Conservation (phyloP, 1,139 yeast genomes). For the Pichia sp. region DNA sequence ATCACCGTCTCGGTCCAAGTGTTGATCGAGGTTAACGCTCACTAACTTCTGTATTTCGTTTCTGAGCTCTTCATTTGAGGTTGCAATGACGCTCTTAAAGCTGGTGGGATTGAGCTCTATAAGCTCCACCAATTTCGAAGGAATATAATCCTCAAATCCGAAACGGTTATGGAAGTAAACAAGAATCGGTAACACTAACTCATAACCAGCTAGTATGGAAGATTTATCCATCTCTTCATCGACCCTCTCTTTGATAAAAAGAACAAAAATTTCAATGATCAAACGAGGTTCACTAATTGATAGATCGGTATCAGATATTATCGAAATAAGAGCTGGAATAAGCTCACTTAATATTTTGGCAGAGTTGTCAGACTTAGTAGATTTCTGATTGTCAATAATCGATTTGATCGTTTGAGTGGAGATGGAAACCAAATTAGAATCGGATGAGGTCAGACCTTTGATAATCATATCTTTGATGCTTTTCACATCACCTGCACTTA, state of each 20-base stretch:
- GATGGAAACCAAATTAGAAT: slow-evolving; percentile 33
- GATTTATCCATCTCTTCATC: not conserved
- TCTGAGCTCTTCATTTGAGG: slow-evolving; percentile 31
- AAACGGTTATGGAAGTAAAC: slow-evolving; percentile 31
- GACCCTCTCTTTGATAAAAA: slow-evolving; percentile 29
- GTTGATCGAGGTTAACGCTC: not conserved
- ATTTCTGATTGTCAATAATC: slow-evolving; percentile 32
- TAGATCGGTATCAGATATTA: slow-evolving; percentile 20
- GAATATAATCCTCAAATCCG: slow-evolving; percentile 36
- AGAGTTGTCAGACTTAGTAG: slow-evolving; percentile 1
- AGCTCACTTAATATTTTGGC: slow-evolving; percentile 27
- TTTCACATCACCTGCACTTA: slow-evolving; percentile 30
- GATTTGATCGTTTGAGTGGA: slow-evolving; percentile 55
- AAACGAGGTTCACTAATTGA: slow-evolving; percentile 32
- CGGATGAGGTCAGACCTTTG: slow-evolving; percentile 26
- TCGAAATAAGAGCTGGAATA: slow-evolving; percentile 33
- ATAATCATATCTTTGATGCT: slow-evolving; percentile 34
- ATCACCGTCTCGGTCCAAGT: no score
- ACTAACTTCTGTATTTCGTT: slow-evolving; percentile 33
- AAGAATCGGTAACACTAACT: slow-evolving; percentile 45
- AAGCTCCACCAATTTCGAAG: slow-evolving; percentile 44
- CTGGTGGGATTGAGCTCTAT: slow-evolving; percentile 41
- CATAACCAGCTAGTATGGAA: slow-evolving; percentile 31
- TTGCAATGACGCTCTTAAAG: slow-evolving; percentile 38
- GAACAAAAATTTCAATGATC: slow-evolving; percentile 47